Conservation (phyloP, 768 basidiomycete genomes). For the Agrocybe praecox region DNA sequence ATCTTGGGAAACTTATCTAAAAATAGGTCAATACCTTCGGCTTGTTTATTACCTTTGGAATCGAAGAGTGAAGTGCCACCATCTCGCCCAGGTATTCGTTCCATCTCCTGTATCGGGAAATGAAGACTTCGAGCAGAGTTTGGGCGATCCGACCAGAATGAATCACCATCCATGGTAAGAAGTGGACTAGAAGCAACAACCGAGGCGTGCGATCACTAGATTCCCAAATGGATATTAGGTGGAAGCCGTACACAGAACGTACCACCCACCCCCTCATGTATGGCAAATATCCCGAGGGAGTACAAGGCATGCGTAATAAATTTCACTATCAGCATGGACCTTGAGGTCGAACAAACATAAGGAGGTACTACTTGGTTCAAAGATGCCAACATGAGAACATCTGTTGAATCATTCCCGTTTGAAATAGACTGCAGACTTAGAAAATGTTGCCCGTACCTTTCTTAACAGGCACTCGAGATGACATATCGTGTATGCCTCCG, state of each 20-base stretch:
- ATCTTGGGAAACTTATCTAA: slow-evolving; percentile 10
- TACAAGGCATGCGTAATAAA: slow-evolving; percentile 1
- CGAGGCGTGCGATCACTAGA: background rate
- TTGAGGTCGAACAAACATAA: background rate
- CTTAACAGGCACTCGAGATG: background rate
- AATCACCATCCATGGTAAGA: background rate
- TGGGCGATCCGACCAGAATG: background rate
- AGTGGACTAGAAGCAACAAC: background rate
- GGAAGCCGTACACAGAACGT: background rate
- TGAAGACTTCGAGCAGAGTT: too few species aligned
- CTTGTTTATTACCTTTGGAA: too few species aligned
- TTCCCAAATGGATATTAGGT: slow-evolving; percentile 5
- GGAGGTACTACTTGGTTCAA: background rate
- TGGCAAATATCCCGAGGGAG: background rate
- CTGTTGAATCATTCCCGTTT: background rate
- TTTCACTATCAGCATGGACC: background rate
- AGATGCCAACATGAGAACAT: slow-evolving; percentile 3
- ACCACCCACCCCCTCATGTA: background rate
- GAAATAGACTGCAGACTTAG: background rate
- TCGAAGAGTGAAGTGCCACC: too few species aligned
- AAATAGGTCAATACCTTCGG: slow-evolving; percentile 1
- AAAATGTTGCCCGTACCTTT: too few species aligned
- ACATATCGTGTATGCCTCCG: background rate
- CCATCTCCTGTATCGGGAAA: too few species aligned
- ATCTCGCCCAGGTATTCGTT: too few species aligned